phyloP scores from a whole-genome alignment of 2,329 filamentous ascomycete genomes.

The Stagonosporopsis chrysanthemi region DNA sequence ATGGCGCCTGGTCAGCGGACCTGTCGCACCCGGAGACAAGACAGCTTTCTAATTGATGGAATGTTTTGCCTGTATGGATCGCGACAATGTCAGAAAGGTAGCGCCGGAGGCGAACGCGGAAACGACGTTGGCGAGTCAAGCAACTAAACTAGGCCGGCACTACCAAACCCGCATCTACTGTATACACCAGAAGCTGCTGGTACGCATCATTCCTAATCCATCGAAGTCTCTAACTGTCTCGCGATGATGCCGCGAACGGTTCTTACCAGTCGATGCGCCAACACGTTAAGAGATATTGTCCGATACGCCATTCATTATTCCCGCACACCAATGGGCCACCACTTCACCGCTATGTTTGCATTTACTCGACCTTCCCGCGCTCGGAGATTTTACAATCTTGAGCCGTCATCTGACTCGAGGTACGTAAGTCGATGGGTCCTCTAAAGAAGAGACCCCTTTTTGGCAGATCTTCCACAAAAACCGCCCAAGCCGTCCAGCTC shows the following conservation, averaged over 20 bases:
- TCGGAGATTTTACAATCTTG: background rate
- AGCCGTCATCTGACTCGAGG: conserved; percentile 3
- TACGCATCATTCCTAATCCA: background rate
- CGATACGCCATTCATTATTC: background rate
- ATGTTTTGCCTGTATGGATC: conserved; percentile 7
- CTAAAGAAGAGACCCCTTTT: conserved; percentile 4
- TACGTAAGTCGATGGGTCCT: too few relatives aligned
- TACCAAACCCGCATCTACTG: background rate
- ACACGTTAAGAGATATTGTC: background rate
- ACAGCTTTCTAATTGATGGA: conserved; percentile 31
- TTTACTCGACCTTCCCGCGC: background rate
- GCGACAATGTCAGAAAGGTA: conserved; percentile 10
- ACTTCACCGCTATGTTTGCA: background rate
- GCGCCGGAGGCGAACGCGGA: conserved; percentile 4
- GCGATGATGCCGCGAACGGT: background rate
- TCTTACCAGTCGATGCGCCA: background rate
- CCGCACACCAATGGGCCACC: background rate
- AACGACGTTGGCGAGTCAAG: background rate
- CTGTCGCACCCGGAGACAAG: background rate
- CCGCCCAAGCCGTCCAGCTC: conserved; percentile 26
- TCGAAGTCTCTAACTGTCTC: background rate
- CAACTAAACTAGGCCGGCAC: background rate
- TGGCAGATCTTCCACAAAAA: conserved; percentile 23
- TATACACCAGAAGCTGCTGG: background rate
- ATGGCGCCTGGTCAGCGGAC: background rate